Evolutionary conservation across 1,139 yeast genomes (phyloP), one percentile per base, ranked within the genome.

Genomic region (Lodderomyces jiufengensis): DNA sequence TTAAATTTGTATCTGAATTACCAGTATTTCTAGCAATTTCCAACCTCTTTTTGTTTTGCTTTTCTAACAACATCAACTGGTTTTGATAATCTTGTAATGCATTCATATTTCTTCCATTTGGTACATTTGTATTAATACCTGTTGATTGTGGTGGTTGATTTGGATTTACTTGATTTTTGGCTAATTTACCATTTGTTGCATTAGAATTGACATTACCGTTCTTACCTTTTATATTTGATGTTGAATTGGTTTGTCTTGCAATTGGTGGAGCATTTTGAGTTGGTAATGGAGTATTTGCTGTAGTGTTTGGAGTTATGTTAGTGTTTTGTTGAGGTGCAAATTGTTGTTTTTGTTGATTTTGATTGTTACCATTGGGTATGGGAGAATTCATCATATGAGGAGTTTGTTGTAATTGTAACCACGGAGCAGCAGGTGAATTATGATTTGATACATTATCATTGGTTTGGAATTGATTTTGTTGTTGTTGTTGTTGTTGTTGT

Each of bases 61-160:
- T 77, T 46, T 84, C 92, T 41, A 84, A 60, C 30, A 80, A 56
- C 78, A 83, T 75, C 45, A 84, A 61, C 56, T 84, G 92, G 72
- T 76, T 76, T 55, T 84, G 92, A 55, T 84, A 84, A 53, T 83
- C 90, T 44, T 80, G 84, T 33, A 83, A 61, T 2, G 76, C 75
- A 48, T 67, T 67, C 48, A 59, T 55, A 46, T 66, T 68, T 34
- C 43, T 40, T 6, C 45, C 45, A 31, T 36, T 35, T 14, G 37
- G 24, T 2, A 18, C 15, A 25, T 33, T 36, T 4, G 29, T 20
- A 29, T 32, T 38, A 7, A 18, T 7, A 18, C 20, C 7, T 18
- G 20, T 5, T 18, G 20, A 18, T 18, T 18, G 20, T 11, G 11
- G 13, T 27, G 31, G 12, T 3, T 11, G 24, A 21, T 30, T 38